Base-by-base conservation (phyloP, 176 grass and related monocot species). In the Typha latifolia region DNA sequence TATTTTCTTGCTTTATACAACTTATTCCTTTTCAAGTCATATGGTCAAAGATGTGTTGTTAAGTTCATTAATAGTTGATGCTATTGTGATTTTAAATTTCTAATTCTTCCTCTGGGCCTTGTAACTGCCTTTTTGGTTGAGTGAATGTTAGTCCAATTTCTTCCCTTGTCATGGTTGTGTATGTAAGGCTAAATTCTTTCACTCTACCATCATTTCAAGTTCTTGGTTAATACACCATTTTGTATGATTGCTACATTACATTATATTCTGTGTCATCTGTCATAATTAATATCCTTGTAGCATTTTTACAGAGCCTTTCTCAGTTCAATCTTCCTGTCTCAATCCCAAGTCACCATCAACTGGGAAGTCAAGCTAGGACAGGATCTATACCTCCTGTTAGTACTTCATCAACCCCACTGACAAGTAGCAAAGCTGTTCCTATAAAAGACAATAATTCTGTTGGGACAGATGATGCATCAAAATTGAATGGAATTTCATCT, bases 261-360 rank as follows among this genome's bases (percentile, higher is more conserved):
- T 78, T 68, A 9, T 47, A 43, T 61, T 59, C 13, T 34, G 63
- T 16, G 16, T 12, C 51, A 32, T 34, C 62, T 32, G 14, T 51
- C 13, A 34, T 64, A 37, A 64, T 9, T 51, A n/a, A 29, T 74
- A 57, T 43, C 5, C n/a, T 43, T 37, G 16, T 65, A 47, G 49
- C 64, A 61, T 64, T 16, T 93, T 87, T 90, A 63, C 83, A 99
- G 94, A 82, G 80, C 71, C 81, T 99, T 18, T 93, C 88, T 29
- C 86, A 93, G 73, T 86, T 99, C 68, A 99, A 99, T 86, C 84
- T 99, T 73, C 86, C 86, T 11, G 85, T 84, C 18, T 74, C 85
- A 22, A 77, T 77, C 78, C 77, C 83, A 75, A 91, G 77, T 71
- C 61, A 79, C 61, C 81, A 81, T 76, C 72, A 71, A 43, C 20